Evolutionary conservation across 2,329 filamentous ascomycete genomes (phyloP).

Genomic region (Thielaviopsis cerberus): DNA sequence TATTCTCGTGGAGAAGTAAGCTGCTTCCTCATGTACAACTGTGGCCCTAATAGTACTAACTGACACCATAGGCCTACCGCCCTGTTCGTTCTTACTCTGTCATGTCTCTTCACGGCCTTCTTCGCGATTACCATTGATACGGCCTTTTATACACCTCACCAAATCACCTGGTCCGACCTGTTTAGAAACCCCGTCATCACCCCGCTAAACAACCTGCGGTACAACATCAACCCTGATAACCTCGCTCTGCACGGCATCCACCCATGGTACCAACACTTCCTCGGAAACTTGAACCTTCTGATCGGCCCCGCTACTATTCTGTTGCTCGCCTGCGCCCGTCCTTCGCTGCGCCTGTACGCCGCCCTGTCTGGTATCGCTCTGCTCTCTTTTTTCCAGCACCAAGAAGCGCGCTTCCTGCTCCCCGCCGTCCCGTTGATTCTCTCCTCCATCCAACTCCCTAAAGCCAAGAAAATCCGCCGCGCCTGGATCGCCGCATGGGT

Average conservation of each 20-base stretch:
- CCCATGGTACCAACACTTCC: conserved; percentile 58
- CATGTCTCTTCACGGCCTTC: conserved; percentile 47
- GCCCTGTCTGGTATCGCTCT: conserved; percentile 52
- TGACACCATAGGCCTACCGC: conserved; percentile 32
- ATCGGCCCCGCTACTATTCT: conserved; percentile 51
- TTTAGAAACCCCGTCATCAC: conserved; percentile 50
- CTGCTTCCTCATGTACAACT: conserved; percentile 11
- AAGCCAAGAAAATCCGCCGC: conserved; percentile 28
- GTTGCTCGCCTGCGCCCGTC: conserved; percentile 37
- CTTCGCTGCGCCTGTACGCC: conserved; percentile 48
- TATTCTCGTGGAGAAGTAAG: conserved; percentile 65
- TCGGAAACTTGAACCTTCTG: conserved; percentile 53
- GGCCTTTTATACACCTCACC: conserved; percentile 52
- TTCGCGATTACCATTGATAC: conserved; percentile 72
- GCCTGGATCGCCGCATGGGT: conserved; percentile 46
- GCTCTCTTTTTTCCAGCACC: conserved; percentile 58
- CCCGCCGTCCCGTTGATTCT: conserved; percentile 61
- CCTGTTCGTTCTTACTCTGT: conserved; percentile 43
- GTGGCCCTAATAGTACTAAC: background rate
- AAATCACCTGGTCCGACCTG: conserved; percentile 46
- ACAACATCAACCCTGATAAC: conserved; percentile 54
- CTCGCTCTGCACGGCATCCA: conserved; percentile 59
- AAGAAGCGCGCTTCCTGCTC: conserved; percentile 62
- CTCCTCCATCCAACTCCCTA: conserved; percentile 51
- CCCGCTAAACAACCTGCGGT: conserved; percentile 58